Base-by-base conservation (phyloP, 2,329 filamentous ascomycete species). In the Stemphylium vesicarium region DNA sequence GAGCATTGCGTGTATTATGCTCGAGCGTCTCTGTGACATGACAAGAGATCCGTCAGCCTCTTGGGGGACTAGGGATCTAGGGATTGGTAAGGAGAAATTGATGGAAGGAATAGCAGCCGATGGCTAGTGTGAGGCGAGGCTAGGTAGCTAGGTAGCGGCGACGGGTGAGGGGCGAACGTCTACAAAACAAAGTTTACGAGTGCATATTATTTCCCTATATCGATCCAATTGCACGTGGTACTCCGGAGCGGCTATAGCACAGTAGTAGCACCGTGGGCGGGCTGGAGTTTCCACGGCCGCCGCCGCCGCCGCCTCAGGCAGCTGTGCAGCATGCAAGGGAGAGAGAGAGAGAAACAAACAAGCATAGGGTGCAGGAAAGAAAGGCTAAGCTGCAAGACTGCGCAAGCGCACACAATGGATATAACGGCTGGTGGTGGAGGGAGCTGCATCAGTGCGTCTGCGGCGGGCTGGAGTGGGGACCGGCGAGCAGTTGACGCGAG, bases 1-100 rank as follows among this genome's bases (percentile, higher is more conserved):
- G 22, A 39, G 45, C 45, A 49, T 43, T 49, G 50, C 45, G 44
- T 20, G 44, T 37, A 32, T 26, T 48, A 38, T 49, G 50, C 37
- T 44, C 51, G 51, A 39, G 51, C 44, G 22, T 18, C 26, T 22
- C 10, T 22, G 46, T 13, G 45, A 31, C 39, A 54, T 44, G 45
- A 50, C 45, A 39, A 20, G 29, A 33, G 33, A n/a, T 38, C 24
- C 16, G 39, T 39, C 45, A 29, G 26, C 51, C 31, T 33, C 22
- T 41, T 41, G 42, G 37, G 47, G 39, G 39, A 29, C 41, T 50
- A 54, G 50, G 22, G 38, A 38, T 43, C 18, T 24, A 32, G 35
- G 4, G 44, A 43, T 37, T 29, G 40, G 38, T 38, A 40, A 42
- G 46, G 46, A 49, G 46, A 39, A 39, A 10, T 29, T 12, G 24